These are phyloP conservation scores for Furcasterigmium sp. DNA, from an alignment of 2,329 filamentous ascomycete genomes.

Conservation along the genomic window DNA sequence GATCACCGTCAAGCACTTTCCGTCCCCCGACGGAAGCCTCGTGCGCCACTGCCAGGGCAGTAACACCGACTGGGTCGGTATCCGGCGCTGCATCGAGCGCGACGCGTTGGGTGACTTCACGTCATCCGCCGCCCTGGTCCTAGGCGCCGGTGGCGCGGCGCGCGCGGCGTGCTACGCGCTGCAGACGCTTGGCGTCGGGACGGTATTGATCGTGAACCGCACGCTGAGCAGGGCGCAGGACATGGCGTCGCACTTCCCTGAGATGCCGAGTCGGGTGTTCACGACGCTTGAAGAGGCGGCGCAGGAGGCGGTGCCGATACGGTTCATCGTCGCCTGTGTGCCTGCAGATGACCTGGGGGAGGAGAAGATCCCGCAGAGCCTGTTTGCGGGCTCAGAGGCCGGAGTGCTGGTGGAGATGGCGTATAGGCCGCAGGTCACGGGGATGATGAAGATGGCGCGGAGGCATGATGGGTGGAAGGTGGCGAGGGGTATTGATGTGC, in stretches of 20 bases:
- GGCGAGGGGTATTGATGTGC: not conserved
- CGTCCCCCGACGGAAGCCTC: not conserved
- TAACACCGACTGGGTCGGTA: slow-evolving; percentile 2
- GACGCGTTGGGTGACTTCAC: not conserved
- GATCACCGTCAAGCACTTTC: not conserved
- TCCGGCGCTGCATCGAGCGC: slow-evolving; percentile 1
- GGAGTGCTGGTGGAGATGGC: slow-evolving; percentile 3
- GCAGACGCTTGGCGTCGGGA: not conserved
- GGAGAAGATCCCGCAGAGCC: not conserved
- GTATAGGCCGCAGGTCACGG: slow-evolving; percentile 1
- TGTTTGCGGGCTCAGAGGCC: not conserved
- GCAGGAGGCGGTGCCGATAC: not conserved
- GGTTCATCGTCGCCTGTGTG: not conserved
- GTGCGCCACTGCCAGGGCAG: not conserved
- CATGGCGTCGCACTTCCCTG: not conserved
- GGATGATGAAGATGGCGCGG: not conserved
- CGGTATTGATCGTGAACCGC: slow-evolving; percentile 2
- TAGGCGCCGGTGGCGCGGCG: slow-evolving; percentile 1
- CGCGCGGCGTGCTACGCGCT: slow-evolving; percentile 3
- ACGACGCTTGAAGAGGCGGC: not conserved
- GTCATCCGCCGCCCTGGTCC: not conserved
- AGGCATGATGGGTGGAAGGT: not conserved
- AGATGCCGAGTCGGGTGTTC: not conserved
- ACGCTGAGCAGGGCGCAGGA: not conserved
- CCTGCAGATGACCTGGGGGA: not conserved